Evolutionary conservation across 768 basidiomycete species (phyloP), one percentile per base, ranked within the genome.

Genomic region (Russula earlei): DNA sequence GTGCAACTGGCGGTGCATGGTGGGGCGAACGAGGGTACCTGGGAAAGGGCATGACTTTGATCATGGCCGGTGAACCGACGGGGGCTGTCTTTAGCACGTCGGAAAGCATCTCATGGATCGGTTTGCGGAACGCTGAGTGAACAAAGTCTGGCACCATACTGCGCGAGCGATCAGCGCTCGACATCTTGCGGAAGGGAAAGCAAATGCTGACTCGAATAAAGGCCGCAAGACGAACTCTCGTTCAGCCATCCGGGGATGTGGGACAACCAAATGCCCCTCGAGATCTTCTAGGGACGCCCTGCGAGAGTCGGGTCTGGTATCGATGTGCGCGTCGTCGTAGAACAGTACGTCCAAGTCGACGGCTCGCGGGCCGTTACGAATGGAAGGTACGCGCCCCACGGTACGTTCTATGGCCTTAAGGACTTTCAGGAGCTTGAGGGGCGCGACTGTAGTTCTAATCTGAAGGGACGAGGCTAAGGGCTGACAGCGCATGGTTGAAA

Each of bases 191-290:
- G 20, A 10, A 11, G 56, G 29, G 38, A n/a, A 38, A n/a, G 56
- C 46, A 38, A 19, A 40, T 36, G 74, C 86, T 60, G 62, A 99
- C 95, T 99, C 94, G 34, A 77, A 78, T 41, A 97, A 65, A 11
- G 96, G 94, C 9, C 91, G 72, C 24, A 99, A 70, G 2, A 97
- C 94, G 61, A 98, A 99, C 66, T 97, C 94, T 27, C 96, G 73
- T 69, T 97, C 96, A 2, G 70, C 68, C 15, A 96, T 66, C 31
- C 85, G 75, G 5, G 82, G 82, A 73, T 99, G 96, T 1, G 96
- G 96, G 9, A 96, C 72, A 15, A 90, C 77, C 22, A 99, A 73
- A 62, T 94, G 79, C 5, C 81, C 80, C 24, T 75, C 75, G 15
- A 83, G 65, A 59, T 82, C 78, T 43, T 84, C 80, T 11, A 81